Evolutionary conservation across 805 yeast species (phyloP), one percentile per base, ranked within the genome.

Genomic region (Metschnikowia lachancei): DNA sequence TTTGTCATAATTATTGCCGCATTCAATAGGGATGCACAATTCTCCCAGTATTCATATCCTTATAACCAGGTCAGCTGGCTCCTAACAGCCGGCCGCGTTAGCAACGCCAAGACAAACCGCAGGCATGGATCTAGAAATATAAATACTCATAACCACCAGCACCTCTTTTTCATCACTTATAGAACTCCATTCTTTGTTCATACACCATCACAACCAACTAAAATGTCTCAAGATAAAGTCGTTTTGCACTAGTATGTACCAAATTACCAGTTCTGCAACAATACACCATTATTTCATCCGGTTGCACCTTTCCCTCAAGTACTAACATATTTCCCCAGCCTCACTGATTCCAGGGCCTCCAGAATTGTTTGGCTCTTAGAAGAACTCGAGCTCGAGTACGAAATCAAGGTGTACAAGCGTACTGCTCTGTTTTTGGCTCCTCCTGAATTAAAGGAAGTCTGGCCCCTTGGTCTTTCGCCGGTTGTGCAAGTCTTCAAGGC

Each of bases 331-430:
- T 7, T 26, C 28, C 33, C 16, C 32, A 60, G 72, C 61, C 66
- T 69, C 36, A 50, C 60, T 28, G 49, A 53, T 5, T 69, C 75
- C 6, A 62, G 76, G 52, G 60, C 75, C 1, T 64, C 63, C 33
- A 60, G 75, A 50, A 59, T 70, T 17, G 53, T 68, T 16, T 70
- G 71, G 70, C 59, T 70, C 37, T 55, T 70, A 35, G 75, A 70
- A 52, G 63, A 64, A 45, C 58, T 70, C 47, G 53, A 56, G 1
- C 50, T 70, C 28, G 54, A 60, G 16, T 70, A 64, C 49, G 73
- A 68, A 43, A 24, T 69, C 37, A 67, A 67, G 49, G 36, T 56
- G 9, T 66, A 68, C 51, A 29, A 51, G 10, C 53, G 75, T 45
- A 55, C 49, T 16, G 22, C 55, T n/a, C 45, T 46, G 12, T 55